These are phyloP conservation scores for Fraxinus excelsior DNA, from an alignment of 257 asterid species.

Conservation along the genomic window DNA sequence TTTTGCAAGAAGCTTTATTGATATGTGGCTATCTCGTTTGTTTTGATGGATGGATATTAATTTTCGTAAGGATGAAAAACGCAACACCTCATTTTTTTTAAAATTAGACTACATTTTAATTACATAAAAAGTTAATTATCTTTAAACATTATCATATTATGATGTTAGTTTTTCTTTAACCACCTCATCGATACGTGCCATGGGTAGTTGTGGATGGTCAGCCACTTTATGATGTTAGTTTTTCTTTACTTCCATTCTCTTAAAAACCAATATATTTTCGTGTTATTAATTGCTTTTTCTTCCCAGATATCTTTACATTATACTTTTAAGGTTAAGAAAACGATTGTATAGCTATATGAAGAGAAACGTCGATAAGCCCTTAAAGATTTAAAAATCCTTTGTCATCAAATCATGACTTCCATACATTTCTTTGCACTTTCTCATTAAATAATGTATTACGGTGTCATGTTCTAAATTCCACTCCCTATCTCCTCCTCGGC, in stretches of 20 bases:
- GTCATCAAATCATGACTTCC: not conserved
- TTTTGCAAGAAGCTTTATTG: no score
- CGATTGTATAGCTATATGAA: not conserved
- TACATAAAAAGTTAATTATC: no score
- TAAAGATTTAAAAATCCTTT: not conserved
- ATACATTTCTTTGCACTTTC: not conserved
- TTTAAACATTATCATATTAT: no score
- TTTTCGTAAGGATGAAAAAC: no score
- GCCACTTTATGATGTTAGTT: conserved; percentile 85
- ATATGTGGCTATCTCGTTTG: no score
- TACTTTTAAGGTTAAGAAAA: not conserved
- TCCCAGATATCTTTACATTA: not conserved
- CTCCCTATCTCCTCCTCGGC: not conserved
- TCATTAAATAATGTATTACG: not conserved
- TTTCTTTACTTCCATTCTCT: conserved; percentile 21
- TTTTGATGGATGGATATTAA: no score
- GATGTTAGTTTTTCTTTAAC: no score
- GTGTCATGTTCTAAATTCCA: not conserved
- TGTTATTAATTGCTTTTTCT: not conserved
- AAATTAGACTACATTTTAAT: no score
- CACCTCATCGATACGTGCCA: conserved; percentile 88
- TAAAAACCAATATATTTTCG: not conserved
- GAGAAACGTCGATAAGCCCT: not conserved
- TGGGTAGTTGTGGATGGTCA: conserved; percentile 90
- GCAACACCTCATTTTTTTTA: no score